Evolutionary conservation across 2,329 filamentous ascomycete genomes (phyloP), one percentile per base, ranked within the genome.

Genomic region (Seiridium cupressi): DNA sequence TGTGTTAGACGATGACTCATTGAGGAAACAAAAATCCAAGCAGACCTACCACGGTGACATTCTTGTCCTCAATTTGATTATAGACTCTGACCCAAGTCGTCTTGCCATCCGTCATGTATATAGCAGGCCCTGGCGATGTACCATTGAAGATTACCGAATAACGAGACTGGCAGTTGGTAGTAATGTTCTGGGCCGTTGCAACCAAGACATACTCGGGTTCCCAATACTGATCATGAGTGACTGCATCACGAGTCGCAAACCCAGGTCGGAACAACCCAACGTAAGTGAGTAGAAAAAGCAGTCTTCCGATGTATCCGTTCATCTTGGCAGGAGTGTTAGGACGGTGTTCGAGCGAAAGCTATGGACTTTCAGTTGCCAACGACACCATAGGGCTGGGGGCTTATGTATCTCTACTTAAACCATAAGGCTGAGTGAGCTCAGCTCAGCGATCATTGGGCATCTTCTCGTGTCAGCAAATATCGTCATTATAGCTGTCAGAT

Each of bases 1-100:
- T 13, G 31, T 44, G n/a, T 53, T 34, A 53, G 49, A 26, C 32
- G 35, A 7, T 53, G 9, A 11, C 10, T 49, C 49, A 18, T 13
- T 8, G n/a, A 32, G 32, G n/a, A 26, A 7, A 4, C 7, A 26
- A n/a, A 35, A 5, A 36, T 53, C 5, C n/a, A 9, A 4, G 13
- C 4, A 26, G 49, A 18, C 49, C 2, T 74, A 84, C 82, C 65
- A 86, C 80, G 3, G 84, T 87, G 18, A 82, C 68, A 63, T 87
- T 86, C 9, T 77, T 66, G 44, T 80, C 70, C 1, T 70, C 60
- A 70, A 86, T 81, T 57, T 84, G 76, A 65, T 87, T 87, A 68
- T 84, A 85, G 3, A 86, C 84, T 46, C 84, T 76, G 53, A 87
- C 76, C 84, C 84, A 87, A 46, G 76, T 81, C 13, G 77, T 81